Conservation (phyloP, 2,329 filamentous ascomycete species). For the Blastomyces parvus region DNA sequence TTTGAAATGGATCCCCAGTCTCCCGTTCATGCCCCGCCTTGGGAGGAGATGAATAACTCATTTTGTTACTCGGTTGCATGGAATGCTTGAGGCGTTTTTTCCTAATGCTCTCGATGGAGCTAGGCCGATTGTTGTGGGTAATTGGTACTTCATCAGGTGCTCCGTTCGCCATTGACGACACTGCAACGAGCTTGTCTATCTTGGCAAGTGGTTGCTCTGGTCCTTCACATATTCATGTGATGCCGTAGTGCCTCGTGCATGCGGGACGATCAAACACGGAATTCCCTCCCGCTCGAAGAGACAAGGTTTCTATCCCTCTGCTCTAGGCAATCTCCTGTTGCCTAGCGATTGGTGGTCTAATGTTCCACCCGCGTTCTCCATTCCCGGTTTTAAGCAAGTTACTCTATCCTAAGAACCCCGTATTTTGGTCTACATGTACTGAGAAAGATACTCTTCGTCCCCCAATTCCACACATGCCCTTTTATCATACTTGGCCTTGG, state of each 20-base stretch:
- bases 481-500: neutral
- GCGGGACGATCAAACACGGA: neutral
- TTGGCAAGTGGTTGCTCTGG: neutral
- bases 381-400: neutral
- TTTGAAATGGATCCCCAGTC: slow-evolving; percentile 14
- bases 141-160: neutral
- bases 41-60: neutral
- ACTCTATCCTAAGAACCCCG: neutral
- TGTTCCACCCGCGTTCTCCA: neutral
- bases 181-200: neutral
- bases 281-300: neutral
- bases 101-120: neutral
- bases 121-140: neutral
- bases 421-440: neutral
- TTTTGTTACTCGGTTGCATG: slow-evolving; percentile 1
- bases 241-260: neutral
- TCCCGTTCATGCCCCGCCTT: neutral
- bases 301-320: neutral
- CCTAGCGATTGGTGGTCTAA: neutral
- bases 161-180: neutral
- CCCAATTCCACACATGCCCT: neutral
- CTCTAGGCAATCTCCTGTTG: no score
- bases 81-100: slow-evolving; percentile 2
- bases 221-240: no score
- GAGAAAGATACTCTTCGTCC: neutral